Evolutionary conservation across 2,329 filamentous ascomycete genomes (phyloP).

Genomic region (Penicillium sp.): DNA sequence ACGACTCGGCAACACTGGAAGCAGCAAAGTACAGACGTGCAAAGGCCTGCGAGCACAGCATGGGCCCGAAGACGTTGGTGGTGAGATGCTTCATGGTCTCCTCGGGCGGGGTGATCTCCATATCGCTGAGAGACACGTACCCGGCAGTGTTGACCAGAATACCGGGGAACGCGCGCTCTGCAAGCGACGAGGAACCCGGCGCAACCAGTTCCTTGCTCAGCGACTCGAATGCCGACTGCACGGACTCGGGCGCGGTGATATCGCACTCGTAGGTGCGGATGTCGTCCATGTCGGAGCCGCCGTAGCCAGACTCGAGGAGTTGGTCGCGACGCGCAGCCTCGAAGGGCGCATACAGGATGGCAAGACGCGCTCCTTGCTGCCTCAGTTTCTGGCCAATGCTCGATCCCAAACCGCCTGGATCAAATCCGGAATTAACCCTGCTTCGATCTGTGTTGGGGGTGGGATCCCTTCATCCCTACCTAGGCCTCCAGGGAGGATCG

Average conservation of each 20-base stretch:
- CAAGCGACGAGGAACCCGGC: constrained; percentile 5
- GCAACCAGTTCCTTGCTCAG: constrained; percentile 31
- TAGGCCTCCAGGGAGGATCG: constrained; percentile 45
- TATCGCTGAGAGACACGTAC: constrained; percentile 47
- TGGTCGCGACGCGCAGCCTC: constrained; percentile 40
- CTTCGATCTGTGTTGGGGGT: constrained; percentile 14
- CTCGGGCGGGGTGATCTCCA: constrained; percentile 44
- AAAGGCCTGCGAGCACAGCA: constrained; percentile 48
- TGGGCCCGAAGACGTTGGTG: constrained; percentile 47
- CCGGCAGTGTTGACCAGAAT: constrained; percentile 46
- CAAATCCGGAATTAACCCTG: constrained; percentile 14
- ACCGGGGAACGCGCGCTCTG: constrained; percentile 34
- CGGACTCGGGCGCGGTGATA: constrained; percentile 48
- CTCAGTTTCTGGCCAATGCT: constrained; percentile 44
- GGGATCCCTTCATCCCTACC: constrained; percentile 28
- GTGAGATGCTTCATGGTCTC: constrained; percentile 46
- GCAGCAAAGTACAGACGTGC: constrained; percentile 41
- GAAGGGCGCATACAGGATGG: constrained; percentile 49
- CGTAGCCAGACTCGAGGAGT: constrained; percentile 39
- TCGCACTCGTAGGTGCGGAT: constrained; percentile 46
- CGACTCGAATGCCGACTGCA: constrained; percentile 44
- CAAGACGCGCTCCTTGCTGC: constrained; percentile 43
- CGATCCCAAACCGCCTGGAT: constrained; percentile 42
- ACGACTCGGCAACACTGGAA: constrained; percentile 17
- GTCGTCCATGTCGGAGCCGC: constrained; percentile 16